Evolutionary conservation across 2,329 filamentous ascomycete species (phyloP).

Genomic region (Aureobasidium vineae): DNA sequence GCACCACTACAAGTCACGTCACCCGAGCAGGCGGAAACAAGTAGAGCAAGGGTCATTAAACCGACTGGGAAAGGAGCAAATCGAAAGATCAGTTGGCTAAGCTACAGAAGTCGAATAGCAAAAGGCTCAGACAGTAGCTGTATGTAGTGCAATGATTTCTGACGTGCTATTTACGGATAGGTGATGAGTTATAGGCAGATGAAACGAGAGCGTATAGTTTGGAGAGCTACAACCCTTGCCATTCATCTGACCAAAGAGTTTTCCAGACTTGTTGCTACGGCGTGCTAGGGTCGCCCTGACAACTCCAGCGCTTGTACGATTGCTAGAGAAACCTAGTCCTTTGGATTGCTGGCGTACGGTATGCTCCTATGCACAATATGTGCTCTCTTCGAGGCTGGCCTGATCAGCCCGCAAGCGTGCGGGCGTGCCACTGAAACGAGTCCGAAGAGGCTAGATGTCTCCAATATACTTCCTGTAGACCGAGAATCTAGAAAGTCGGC

Average conservation of each 20-base stretch:
- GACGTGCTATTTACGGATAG: neutral
- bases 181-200: neutral
- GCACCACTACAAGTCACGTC: conserved; percentile 17
- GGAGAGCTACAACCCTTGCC: neutral
- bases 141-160: neutral
- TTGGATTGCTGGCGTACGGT: neutral
- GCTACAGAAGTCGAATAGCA: neutral
- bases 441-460: neutral
- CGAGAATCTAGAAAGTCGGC: too few relatives aligned
- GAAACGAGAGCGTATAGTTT: neutral
- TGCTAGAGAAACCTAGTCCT: neutral
- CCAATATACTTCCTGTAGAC: neutral
- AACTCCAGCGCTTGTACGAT: neutral
- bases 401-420: neutral
- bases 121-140: conserved; percentile 1
- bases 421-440: neutral
- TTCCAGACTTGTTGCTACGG: neutral
- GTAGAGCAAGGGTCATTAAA: neutral
- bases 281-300: neutral
- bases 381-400: neutral
- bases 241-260: neutral
- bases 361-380: neutral
- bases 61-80: neutral
- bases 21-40: neutral
- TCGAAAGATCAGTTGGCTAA: neutral